phyloP scores from a whole-genome alignment of 2,329 filamentous ascomycete species.

The Colletotrichum phormii region DNA sequence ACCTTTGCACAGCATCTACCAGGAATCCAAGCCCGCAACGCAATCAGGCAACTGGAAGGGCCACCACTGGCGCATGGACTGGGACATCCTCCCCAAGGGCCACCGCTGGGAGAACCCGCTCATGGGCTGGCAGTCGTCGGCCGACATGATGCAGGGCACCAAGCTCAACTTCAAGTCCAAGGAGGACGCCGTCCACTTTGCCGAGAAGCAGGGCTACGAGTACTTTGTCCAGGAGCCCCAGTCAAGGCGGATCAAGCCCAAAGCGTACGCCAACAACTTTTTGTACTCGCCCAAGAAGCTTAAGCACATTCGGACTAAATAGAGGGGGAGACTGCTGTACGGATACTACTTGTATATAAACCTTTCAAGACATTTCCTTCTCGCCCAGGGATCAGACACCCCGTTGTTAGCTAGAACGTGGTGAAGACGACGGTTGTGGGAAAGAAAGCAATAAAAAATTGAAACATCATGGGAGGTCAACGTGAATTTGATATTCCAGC shows the following conservation, averaged over 20 bases:
- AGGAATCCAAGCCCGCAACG: conserved; percentile 91
- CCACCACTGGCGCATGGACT: conserved; percentile 96
- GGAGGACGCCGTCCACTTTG: conserved; percentile 94
- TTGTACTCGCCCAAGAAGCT: conserved; percentile 85
- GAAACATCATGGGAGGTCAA: neutral
- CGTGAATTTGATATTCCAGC: neutral
- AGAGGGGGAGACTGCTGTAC: conserved; percentile 45
- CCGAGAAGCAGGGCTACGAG: conserved; percentile 98
- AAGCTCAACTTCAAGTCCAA: conserved; percentile 90
- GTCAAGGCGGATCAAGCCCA: conserved; percentile 84
- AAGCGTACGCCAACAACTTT: conserved; percentile 98
- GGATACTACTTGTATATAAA: conserved; percentile 43
- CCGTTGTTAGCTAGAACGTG: too few species aligned
- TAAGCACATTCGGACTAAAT: conserved; percentile 88
- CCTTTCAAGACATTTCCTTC: conserved; percentile 11
- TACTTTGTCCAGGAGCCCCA: conserved; percentile 99
- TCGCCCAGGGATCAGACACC: too few species aligned
- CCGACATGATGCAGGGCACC: conserved; percentile 94
- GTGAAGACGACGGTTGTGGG: too few species aligned
- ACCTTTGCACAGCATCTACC: conserved; percentile 82
- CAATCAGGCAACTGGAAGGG: conserved; percentile 91
- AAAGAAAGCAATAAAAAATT: too few species aligned
- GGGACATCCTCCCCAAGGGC: conserved; percentile 92
- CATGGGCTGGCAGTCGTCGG: conserved; percentile 99
- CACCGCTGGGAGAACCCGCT: conserved; percentile 98